phyloP scores from a whole-genome alignment of 1,139 yeast genomes.

The Tardiomyces depauwii region DNA sequence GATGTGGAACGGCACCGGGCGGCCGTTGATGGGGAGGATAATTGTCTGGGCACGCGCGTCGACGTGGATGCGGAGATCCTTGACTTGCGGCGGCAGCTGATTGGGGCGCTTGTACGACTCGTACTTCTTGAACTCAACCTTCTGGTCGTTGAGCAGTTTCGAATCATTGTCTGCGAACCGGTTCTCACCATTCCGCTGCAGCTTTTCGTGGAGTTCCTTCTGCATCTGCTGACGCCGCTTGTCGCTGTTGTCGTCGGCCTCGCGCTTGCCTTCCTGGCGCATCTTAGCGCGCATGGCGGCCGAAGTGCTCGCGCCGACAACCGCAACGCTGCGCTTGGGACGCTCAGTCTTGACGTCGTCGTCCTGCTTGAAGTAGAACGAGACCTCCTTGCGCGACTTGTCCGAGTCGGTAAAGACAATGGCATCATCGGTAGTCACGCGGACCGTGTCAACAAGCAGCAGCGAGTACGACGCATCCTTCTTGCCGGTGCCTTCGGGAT shows the following conservation, averaged over 20 bases:
- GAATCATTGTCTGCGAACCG: slow-evolving; percentile 33
- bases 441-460: slow-evolving; percentile 72
- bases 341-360: slow-evolving; percentile 14
- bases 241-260: slow-evolving; percentile 69
- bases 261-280: slow-evolving; percentile 11
- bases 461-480: slow-evolving; percentile 51
- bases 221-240: slow-evolving; percentile 78
- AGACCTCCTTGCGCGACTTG: slow-evolving; percentile 60
- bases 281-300: slow-evolving; percentile 2
- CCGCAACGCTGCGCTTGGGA: slow-evolving; percentile 4
- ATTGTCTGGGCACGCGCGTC: slow-evolving; percentile 85
- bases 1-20: slow-evolving; percentile 97
- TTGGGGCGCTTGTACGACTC: slow-evolving; percentile 91
- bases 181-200: slow-evolving; percentile 76
- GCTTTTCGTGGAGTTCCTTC: slow-evolving; percentile 65
- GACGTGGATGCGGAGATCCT: slow-evolving; percentile 77
- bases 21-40: slow-evolving; percentile 81
- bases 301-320: neutral
- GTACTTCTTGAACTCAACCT: slow-evolving; percentile 76
- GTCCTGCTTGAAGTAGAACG: slow-evolving; percentile 64
- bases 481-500: slow-evolving; percentile 33
- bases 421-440: slow-evolving; percentile 48
- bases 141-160: slow-evolving; percentile 19
- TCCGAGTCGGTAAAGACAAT: slow-evolving; percentile 63
- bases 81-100: slow-evolving; percentile 75